Evolutionary conservation across 805 yeast genomes (phyloP), one percentile per base, ranked within the genome.

Genomic region (Cyberlindnera veronae): DNA sequence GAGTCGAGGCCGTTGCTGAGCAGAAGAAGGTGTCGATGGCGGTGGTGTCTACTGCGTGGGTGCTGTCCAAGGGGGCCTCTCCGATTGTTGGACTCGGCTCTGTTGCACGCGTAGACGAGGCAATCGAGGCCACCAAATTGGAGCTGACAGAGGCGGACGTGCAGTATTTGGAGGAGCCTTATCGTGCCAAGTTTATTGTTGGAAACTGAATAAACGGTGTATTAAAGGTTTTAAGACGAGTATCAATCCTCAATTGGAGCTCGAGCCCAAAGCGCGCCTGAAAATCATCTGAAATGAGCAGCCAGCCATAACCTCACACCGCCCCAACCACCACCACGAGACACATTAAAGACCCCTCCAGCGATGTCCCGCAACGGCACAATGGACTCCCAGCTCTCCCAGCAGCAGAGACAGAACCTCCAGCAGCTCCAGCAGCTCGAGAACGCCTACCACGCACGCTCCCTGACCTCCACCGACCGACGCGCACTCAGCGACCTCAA

Each of bases 11-110:
- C 47, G 18, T 81, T 4, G 69, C 85, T 7, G 58, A 64, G 44
- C 69, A 72, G 49, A 54, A 59, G 29, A 62, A 56, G 9, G 71
- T 70, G 12, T 54, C 74, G 2, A 79, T 79, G 84, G 76, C 83
- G 3, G 67, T 13, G 6, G 53, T 78, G 14, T 63, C 81, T 6
- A 62, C 66, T 10, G 76, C 79, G 4, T 79, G 80, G 80, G 67
- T 68, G 1, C 24, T 75, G 2, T 35, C 59, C 40, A 77, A 78
- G 53, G 81, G 78, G 10, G 61, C 62, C 20, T 42, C 50, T 31
- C 84, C 84, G 11, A 76, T 79, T 45, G 69, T 78, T 6, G 84
- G 84, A 1, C 45, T 77, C 39, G 66, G 62, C 51, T 66, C 67
- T 24, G 62, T 60, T 13, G 65, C 64, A 49, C 64, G 83, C 41